phyloP scores from a whole-genome alignment of 2,329 filamentous ascomycete species.

The Cladorrhinum sp. region DNA sequence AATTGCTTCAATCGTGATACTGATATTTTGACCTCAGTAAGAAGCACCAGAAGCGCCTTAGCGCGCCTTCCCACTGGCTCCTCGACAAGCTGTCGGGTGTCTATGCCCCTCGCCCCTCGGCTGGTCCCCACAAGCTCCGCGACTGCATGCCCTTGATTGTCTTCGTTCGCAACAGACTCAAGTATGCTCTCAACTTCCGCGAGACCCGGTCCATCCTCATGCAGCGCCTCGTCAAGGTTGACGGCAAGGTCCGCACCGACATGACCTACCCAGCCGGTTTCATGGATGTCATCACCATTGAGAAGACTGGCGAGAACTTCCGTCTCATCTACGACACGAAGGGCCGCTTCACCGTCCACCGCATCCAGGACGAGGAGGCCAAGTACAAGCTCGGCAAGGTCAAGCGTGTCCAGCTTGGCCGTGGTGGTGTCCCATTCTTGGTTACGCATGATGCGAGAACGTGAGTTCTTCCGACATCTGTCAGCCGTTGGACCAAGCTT shows the following conservation, averaged over 20 bases:
- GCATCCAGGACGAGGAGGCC: conserved; percentile 97
- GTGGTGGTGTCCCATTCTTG: conserved; percentile 99
- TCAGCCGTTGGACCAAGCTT: conserved; percentile 99
- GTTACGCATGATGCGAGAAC: conserved; percentile 99
- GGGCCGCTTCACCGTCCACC: conserved; percentile 99
- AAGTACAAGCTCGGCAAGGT: conserved; percentile 99
- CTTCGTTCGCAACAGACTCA: conserved; percentile 94
- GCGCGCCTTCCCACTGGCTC: conserved; percentile 98
- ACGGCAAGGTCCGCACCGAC: conserved; percentile 99
- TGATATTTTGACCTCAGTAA: conserved; percentile 58
- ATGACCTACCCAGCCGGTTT: conserved; percentile 95
- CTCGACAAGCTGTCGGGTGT: conserved; percentile 98
- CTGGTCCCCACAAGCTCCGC: conserved; percentile 98
- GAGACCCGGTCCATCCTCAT: conserved; percentile 98
- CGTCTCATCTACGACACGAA: conserved; percentile 99
- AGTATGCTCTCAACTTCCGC: conserved; percentile 99
- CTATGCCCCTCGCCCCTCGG: conserved; percentile 68
- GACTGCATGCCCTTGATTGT: conserved; percentile 99
- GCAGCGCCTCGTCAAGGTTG: conserved; percentile 99
- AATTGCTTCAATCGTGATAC: conserved; percentile 20
- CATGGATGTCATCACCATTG: conserved; percentile 99
- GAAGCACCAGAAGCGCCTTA: conserved; percentile 99
- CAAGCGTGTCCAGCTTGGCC: conserved; percentile 98
- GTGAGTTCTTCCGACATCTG: conserved; percentile 98
- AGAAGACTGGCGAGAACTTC: conserved; percentile 99